Conservation (phyloP, 768 basidiomycete species). For the Tubosaeta brunneosetosa region DNA sequence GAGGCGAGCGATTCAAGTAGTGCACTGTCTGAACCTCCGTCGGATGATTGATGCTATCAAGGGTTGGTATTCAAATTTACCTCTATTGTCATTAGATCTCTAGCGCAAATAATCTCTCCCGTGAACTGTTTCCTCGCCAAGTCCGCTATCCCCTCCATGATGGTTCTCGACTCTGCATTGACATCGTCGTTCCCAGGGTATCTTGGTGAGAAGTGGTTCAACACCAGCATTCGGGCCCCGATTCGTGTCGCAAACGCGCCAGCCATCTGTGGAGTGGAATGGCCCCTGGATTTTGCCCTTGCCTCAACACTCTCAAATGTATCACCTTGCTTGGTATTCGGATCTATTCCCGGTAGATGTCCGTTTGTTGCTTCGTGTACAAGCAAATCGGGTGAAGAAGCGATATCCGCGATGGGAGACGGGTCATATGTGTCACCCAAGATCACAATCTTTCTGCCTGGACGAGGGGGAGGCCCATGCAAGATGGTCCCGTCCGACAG, state of each 20-base stretch:
- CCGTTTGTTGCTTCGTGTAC: conserved; percentile 92
- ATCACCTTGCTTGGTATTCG: conserved; percentile 53
- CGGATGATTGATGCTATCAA: conserved; percentile 38
- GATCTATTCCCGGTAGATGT: conserved; percentile 63
- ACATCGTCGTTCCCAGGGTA: conserved; percentile 65
- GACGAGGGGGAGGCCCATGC: conserved; percentile 57
- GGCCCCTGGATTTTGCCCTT: conserved; percentile 70
- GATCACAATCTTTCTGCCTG: conserved; percentile 73
- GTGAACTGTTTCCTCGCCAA: conserved; percentile 53
- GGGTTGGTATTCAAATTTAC: conserved; percentile 34
- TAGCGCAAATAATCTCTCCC: conserved; percentile 61
- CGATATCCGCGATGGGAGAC: conserved; percentile 56
- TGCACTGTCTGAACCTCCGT: conserved; percentile 68
- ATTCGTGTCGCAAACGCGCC: conserved; percentile 71
- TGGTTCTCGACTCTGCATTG: conserved; percentile 41
- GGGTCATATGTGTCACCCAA: conserved; percentile 85
- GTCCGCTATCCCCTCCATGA: conserved; percentile 60
- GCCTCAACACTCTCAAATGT: conserved; percentile 57
- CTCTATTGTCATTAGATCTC: conserved; percentile 71
- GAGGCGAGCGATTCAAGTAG: conserved; percentile 82
- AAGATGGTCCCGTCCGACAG: conserved; percentile 72
- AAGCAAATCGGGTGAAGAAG: conserved; percentile 63
- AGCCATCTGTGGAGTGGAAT: conserved; percentile 91
- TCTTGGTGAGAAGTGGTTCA: conserved; percentile 85
- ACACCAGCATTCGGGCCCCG: conserved; percentile 53